Base-by-base conservation (phyloP, 129 eudicot species). In the Rutidosis leptorrhynchoides region DNA sequence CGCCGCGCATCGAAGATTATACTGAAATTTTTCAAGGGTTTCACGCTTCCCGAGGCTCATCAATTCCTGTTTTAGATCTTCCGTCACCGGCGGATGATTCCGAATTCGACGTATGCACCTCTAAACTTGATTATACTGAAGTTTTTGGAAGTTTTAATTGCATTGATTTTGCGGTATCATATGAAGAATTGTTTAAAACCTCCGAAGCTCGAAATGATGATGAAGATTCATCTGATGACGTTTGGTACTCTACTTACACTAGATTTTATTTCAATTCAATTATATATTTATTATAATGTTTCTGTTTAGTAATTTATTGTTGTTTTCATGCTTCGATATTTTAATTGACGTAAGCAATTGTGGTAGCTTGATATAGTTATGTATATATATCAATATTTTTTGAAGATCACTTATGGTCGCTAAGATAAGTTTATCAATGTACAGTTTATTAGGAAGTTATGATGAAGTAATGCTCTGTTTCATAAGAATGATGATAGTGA, bases 1-100 rank as follows among this genome's bases (percentile, higher is more conserved):
- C 97, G 33, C 99, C 99, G 20, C 88, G 97, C 9, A 63, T 78
- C 1, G 88, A 94, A 64, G 99, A 94, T 78, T 94, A 94, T 70
- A 65, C 77, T 9, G 97, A 94, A 85, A 89, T 94, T 54, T 89
- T 94, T 52, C 88, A 90, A 27, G 83, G 89, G 27, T 93, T 93
- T 79, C 96, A 87, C 78, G 72, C 88, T 20, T 79, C 96, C 70
- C 86, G 89, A 72, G 84, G 85, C 63, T 78, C 90, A 1, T 82
- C 99, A 12, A 89, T 94, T 54, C 99, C 99, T 2, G 65, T 94
- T 28, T 74, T 94, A 51, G 88, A 94, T 73, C 95, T 89, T 72
- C 97, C 95, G 56, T 63, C 81, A 33, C 71, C 79, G 17, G 49
- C 59, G 16, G 69, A 51, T 9, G 82, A 53, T 7, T 74, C 77